Evolutionary conservation across 345 rosid genomes (phyloP), one percentile per base, ranked within the genome.

Genomic region (Gossypium longicalyx): DNA sequence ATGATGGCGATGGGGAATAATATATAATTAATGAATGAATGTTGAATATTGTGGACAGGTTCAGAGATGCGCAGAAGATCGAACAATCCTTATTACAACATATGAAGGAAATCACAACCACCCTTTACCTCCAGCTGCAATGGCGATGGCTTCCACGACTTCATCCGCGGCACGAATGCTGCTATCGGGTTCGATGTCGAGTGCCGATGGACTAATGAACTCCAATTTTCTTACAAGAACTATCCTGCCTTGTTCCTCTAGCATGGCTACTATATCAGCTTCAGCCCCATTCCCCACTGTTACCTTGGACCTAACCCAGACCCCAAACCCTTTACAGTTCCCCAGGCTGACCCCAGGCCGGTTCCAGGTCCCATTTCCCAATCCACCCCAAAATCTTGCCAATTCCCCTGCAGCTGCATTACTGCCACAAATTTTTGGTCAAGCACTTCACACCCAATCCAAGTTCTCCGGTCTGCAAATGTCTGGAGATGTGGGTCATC

Each of bases 21-120:
- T 12, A 15, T 52, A 15, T 15, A 16, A n/a, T 52, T 52, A 54
- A 2, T n/a, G 10, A n/a, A n/a, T n/a, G 9, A 19, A 25, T 67
- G 41, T 22, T 48, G 56, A 43, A 25, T 41, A 41, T 12, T 49
- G 41, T 34, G 41, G 41, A 68, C 38, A 94, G 98, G 97, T 94
- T 41, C 99, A 95, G 70, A 89, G 97, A 77, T 95, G 98, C 69
- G 99, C 99, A 16, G 98, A 92, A 70, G 99, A 95, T 68, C 76
- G 84, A 48, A 81, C 89, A 5, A 88, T 95, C 58, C 88, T 95
- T 16, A 84, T 90, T 73, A 95, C 99, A 38, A 95, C 97, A 53
- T 95, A 95, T 54, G 98, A 95, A 78, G 99, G 98, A 2, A 91
- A 84, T 61, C 99, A 95, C 88, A 95, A 91, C 87, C 98, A 95